A percentile compares a stretch with the other conserved stretches of the same genome.
Conservation (phyloP, 2,329 filamentous ascomycete genomes). For the Xylariaceae sp. region DNA sequence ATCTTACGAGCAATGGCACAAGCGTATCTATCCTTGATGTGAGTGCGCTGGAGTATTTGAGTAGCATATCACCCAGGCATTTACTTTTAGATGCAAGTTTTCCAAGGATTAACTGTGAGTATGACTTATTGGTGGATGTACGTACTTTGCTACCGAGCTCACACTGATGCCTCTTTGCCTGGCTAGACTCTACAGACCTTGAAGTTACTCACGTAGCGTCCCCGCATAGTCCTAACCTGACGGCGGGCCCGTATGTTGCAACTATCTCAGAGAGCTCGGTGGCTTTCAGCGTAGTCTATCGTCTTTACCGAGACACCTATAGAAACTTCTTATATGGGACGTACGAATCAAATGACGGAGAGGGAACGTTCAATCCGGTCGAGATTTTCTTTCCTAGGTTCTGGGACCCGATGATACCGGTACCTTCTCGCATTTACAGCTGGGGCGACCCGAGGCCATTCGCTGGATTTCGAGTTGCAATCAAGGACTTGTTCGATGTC, state of each 20-base stretch:
- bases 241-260: conserved; percentile 27
- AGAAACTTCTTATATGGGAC: conserved; percentile 31
- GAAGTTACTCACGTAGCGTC: conserved; percentile 11
- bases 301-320: conserved; percentile 28
- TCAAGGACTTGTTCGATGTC: conserved; percentile 43
- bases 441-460: conserved; percentile 39
- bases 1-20: conserved; percentile 33
- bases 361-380: conserved; percentile 20
- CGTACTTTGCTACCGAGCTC: neutral
- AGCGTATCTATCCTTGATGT: conserved; percentile 24
- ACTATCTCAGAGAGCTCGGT: conserved; percentile 22
- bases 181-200: conserved; percentile 8
- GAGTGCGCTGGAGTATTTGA: conserved; percentile 24
- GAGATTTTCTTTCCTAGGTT: conserved; percentile 21
- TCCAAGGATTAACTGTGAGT: conserved; percentile 8
- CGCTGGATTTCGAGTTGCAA: conserved; percentile 37
- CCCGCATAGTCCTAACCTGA: conserved; percentile 5
- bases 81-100: conserved; percentile 24
- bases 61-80: conserved; percentile 13
- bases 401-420: conserved; percentile 35
- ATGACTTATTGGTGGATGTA: neutral
- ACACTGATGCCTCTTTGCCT: conserved; percentile 1
- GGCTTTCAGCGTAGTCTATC: conserved; percentile 25
- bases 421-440: conserved; percentile 44
- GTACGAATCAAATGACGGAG: conserved; percentile 27